These are phyloP conservation scores for Striga asiatica DNA, from an alignment of 257 asterid genomes.

Conservation along the genomic window DNA sequence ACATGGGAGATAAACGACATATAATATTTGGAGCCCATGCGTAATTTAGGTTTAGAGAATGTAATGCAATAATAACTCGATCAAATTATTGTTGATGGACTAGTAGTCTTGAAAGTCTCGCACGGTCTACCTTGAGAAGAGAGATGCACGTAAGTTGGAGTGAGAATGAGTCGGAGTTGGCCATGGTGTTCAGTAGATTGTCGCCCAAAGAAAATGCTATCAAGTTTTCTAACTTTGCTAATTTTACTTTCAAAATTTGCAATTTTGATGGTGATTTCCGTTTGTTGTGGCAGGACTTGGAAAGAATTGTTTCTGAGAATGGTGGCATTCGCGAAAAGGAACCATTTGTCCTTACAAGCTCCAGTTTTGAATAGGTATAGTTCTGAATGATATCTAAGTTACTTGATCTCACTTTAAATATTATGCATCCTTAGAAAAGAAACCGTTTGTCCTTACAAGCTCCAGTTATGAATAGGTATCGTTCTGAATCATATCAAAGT, in stretches of 20 bases:
- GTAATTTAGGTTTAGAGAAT: no score
- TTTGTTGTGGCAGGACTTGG: constrained; percentile 53
- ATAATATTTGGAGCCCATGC: no score
- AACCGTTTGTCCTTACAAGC: constrained; percentile 61
- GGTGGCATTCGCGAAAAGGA: constrained; percentile 69
- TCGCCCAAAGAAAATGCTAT: no score
- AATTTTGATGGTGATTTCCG: not conserved
- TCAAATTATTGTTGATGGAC: no score
- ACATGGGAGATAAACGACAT: no score
- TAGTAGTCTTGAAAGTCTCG: no score
- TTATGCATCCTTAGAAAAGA: not conserved
- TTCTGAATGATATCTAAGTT: not conserved
- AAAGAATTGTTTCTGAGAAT: constrained; percentile 58
- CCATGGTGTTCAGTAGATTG: no score
- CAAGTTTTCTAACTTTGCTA: not conserved
- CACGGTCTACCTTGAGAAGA: no score
- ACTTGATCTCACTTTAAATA: not conserved
- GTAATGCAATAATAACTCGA: no score
- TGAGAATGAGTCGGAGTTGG: no score
- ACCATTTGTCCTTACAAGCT: constrained; percentile 60
- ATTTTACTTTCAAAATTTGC: not conserved
- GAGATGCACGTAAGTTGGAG: no score
- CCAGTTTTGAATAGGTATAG: constrained; percentile 43
- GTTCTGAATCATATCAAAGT: not conserved
- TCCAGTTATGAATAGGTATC: constrained; percentile 43